These are phyloP conservation scores for Ambrosiella beaveri DNA, from an alignment of 2,329 filamentous ascomycete genomes.

Conservation along the genomic window DNA sequence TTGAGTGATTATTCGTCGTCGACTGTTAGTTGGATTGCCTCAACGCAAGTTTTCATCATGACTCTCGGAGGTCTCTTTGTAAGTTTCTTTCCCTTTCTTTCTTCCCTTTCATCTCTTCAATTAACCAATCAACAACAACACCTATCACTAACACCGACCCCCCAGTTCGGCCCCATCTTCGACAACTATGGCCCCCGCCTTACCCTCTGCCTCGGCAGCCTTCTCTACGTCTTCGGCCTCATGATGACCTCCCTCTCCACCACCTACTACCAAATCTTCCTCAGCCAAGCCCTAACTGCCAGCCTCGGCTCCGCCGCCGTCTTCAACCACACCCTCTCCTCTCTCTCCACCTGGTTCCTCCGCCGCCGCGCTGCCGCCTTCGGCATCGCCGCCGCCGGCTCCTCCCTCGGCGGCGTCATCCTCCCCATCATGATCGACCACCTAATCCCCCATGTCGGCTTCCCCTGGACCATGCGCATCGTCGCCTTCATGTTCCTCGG, in stretches of 20 bases:
- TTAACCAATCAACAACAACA: slow-evolving; percentile 2
- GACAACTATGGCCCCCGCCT: slow-evolving; percentile 47
- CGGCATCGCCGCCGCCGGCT: slow-evolving; percentile 36
- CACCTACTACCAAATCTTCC: slow-evolving; percentile 29
- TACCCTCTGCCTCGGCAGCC: slow-evolving; percentile 34
- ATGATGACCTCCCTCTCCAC: slow-evolving; percentile 44
- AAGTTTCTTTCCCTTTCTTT: slow-evolving; percentile 15
- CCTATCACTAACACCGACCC: background rate
- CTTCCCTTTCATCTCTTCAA: background rate
- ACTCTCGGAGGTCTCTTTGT: slow-evolving; percentile 32
- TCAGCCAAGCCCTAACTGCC: slow-evolving; percentile 25
- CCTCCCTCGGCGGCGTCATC: slow-evolving; percentile 35
- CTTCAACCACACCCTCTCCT: slow-evolving; percentile 27
- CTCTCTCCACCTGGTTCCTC: slow-evolving; percentile 34
- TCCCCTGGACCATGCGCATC: slow-evolving; percentile 31
- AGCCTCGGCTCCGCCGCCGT: slow-evolving; percentile 26
- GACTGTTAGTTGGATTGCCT: slow-evolving; percentile 42
- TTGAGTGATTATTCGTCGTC: slow-evolving; percentile 31
- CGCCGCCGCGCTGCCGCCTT: slow-evolving; percentile 33
- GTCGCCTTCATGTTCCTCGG: slow-evolving; percentile 29
- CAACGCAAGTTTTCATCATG: slow-evolving; percentile 32
- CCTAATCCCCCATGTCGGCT: slow-evolving; percentile 30
- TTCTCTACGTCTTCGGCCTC: slow-evolving; percentile 43
- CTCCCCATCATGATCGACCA: slow-evolving; percentile 45
- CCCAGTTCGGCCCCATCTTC: slow-evolving; percentile 39